Base-by-base conservation (phyloP, 1,284 basidiomycete species). In the Irpex rosettiformis region DNA sequence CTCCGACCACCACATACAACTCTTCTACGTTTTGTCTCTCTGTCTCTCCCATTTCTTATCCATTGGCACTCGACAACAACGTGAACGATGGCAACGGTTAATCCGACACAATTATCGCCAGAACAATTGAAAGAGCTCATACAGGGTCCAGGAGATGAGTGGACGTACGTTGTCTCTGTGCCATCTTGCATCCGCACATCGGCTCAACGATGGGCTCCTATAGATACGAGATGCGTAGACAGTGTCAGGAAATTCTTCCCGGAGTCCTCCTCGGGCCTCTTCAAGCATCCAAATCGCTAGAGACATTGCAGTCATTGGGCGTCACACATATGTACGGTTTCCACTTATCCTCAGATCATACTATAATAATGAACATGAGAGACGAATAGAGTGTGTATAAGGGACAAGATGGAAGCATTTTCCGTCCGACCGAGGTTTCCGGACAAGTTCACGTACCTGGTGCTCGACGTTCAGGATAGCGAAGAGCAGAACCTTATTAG, bases 211-310 rank as follows among this genome's bases (percentile, higher is more conserved):
- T 37, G 16, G 33, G 1, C 16, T 16, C 11, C 28, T 11, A n/a
- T 59, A 95, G 93, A 69, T 97, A 97, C 69, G 94, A 97, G 72
- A 97, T 97, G 95, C 82, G 95, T 45, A 78, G 94, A 48, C 89
- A 96, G 69, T 94, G 93, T 64, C 95, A 98, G 75, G 86, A 94
- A 72, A 94, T 97, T 65, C 78, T 96, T 0, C 93, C 93, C 2
- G 85, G 85, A 8, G 82, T 98, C 43, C 82, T 86, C 48, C 83
- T 97, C 1, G 95, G 95, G 0, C 94, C 94, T 1, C 93, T 95
- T 65, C 90, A 94, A 65, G 88, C 89, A 2, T 93, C 92, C 1
- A 93, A 92, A 66, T 89, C 89, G 3, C 73, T 93, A 16, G 80
- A 85, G 16, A 82, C 80, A 3, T 82, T 98, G 27, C 74, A 80